Percentiles rank a stretch among this genome's conserved stretches.
Evolutionary conservation across 2,329 filamentous ascomycete species (phyloP).

Genomic region (Chaetomium globosum): DNA sequence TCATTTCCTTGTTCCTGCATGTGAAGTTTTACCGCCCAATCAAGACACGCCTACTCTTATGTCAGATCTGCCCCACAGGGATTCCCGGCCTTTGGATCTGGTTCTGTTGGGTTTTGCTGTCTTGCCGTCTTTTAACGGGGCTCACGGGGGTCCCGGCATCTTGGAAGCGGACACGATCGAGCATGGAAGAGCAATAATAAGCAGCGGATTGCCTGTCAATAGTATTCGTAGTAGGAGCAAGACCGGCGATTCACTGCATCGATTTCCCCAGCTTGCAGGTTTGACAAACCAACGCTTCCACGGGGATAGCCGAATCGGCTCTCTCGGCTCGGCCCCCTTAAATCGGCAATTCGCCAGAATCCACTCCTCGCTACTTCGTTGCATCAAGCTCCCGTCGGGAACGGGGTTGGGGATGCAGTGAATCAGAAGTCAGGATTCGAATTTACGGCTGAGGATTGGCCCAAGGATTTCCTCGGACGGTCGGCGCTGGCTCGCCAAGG

Average conservation of each 20-base stretch:
- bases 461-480: neutral
- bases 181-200: neutral
- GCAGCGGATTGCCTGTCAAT: conserved; percentile 9
- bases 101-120: neutral
- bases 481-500: neutral
- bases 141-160: neutral
- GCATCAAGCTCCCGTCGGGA: neutral
- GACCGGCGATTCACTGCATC: neutral
- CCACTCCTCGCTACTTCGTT: conserved; percentile 3
- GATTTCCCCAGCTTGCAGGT: neutral
- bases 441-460: neutral
- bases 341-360: neutral
- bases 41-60: conserved; percentile 18
- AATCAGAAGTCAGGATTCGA: neutral
- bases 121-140: neutral
- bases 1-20: conserved; percentile 40
- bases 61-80: conserved; percentile 25
- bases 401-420: neutral
- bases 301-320: conserved; percentile 1
- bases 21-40: conserved; percentile 38
- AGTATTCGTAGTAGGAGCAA: neutral
- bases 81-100: conserved; percentile 27
- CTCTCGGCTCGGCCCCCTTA: conserved; percentile 6
- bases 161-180: neutral
- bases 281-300: neutral